phyloP scores from a whole-genome alignment of 176 grass and related monocot species.

The Panicum miliaceum region DNA sequence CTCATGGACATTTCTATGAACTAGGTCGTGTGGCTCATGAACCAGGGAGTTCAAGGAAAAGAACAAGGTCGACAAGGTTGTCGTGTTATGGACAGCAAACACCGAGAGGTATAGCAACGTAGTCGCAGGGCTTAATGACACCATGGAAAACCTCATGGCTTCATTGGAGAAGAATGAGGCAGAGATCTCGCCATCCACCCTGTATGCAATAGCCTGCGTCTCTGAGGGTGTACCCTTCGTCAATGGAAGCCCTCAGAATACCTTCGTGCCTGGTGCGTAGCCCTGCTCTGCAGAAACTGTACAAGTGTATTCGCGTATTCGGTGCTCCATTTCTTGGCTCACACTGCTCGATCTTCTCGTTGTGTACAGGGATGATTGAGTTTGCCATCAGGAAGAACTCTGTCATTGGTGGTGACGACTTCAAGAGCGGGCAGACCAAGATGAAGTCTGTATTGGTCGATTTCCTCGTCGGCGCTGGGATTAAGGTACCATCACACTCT shows the following conservation, averaged over 20 bases:
- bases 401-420: slow-evolving; percentile 79
- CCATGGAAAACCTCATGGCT: slow-evolving; percentile 83
- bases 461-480: slow-evolving; percentile 78
- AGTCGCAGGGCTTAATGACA: slow-evolving; percentile 84
- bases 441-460: slow-evolving; percentile 87
- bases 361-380: slow-evolving; percentile 69
- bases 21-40: neutral
- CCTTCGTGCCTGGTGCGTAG: slow-evolving; percentile 85
- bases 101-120: slow-evolving; percentile 90
- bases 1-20: neutral
- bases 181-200: slow-evolving; percentile 90
- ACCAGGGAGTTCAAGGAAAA: slow-evolving; percentile 93
- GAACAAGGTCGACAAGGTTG: slow-evolving; percentile 84
- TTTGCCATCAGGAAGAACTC: slow-evolving; percentile 71
- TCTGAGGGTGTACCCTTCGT: slow-evolving; percentile 84
- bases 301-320: neutral
- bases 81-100: slow-evolving; percentile 95
- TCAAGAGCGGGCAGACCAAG: slow-evolving; percentile 91
- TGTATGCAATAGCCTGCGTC: slow-evolving; percentile 84
- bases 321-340: neutral
- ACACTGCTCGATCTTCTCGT: neutral
- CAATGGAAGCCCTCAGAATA: slow-evolving; percentile 98
- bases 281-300: neutral
- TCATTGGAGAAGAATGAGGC: slow-evolving; percentile 75
- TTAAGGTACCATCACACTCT: slow-evolving; percentile 58